Conservation (phyloP, 1,139 yeast species). For the Yamadazyma atmosphaerica region DNA sequence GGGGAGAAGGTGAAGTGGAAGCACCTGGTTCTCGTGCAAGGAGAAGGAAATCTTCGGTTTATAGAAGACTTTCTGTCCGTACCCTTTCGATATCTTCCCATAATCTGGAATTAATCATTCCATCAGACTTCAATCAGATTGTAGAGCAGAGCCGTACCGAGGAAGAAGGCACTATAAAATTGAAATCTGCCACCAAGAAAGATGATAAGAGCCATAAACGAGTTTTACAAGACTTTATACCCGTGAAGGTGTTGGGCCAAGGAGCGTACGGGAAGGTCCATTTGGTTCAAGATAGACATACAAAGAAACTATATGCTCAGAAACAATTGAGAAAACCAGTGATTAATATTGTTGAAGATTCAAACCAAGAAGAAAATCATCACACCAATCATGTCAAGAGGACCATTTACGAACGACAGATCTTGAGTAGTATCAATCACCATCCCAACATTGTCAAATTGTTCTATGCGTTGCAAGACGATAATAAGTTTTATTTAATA, state of each 20-base stretch:
- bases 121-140: slow-evolving; percentile 18
- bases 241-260: slow-evolving; percentile 41
- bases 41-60: slow-evolving; percentile 25
- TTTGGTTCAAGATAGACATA: slow-evolving; percentile 34
- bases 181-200: not conserved
- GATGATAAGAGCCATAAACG: slow-evolving; percentile 8
- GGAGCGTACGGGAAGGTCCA: slow-evolving; percentile 47
- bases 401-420: slow-evolving; percentile 71
- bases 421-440: slow-evolving; percentile 57
- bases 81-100: slow-evolving; percentile 18
- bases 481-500: slow-evolving; percentile 32
- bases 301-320: slow-evolving; percentile 39
- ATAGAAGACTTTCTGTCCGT: slow-evolving; percentile 24
- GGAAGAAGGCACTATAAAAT: not conserved
- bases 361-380: slow-evolving; percentile 9
- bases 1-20: slow-evolving; percentile 4
- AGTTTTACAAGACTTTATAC: slow-evolving; percentile 29
- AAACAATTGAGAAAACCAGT: slow-evolving; percentile 42
- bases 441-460: slow-evolving; percentile 36
- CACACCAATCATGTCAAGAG: slow-evolving; percentile 33
- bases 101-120: slow-evolving; percentile 21
- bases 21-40: slow-evolving; percentile 3
- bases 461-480: slow-evolving; percentile 36
- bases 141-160: slow-evolving; percentile 11
- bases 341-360: slow-evolving; percentile 16